Evolutionary conservation across 805 yeast species (phyloP).

Genomic region (Cyberlindnera xylosilytica): DNA sequence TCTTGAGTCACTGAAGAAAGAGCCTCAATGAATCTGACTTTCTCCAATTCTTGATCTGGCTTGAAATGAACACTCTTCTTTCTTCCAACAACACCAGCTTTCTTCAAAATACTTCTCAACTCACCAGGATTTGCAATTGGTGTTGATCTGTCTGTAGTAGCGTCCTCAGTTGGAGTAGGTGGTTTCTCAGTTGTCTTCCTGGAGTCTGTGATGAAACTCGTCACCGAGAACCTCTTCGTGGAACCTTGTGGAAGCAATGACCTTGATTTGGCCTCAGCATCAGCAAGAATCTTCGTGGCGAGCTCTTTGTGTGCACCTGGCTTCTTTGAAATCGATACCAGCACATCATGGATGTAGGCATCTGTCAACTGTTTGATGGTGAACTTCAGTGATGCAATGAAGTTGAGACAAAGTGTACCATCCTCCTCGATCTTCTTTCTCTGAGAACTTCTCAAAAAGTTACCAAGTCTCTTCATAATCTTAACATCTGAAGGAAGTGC

Average conservation of each 20-base stretch:
- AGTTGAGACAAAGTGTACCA: neutral
- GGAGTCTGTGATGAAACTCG: neutral
- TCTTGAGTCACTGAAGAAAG: neutral
- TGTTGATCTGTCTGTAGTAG: too few species aligned
- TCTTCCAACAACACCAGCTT: neutral
- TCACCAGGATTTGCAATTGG: too few species aligned
- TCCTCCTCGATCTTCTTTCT: neutral
- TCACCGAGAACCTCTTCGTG: neutral
- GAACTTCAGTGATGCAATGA: neutral
- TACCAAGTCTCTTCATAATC: slow-evolving; percentile 5
- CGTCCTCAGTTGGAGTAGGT: too few species aligned
- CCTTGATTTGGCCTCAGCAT: slow-evolving; percentile 1
- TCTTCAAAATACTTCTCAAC: neutral
- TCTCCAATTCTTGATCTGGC: neutral
- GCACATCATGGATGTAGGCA: neutral
- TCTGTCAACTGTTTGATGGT: slow-evolving; percentile 3
- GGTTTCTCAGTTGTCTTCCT: neutral
- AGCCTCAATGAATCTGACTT: neutral
- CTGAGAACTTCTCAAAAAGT: slow-evolving; percentile 2
- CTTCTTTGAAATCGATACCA: slow-evolving; percentile 1
- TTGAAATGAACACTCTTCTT: slow-evolving; percentile 6
- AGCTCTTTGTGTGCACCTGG: neutral
- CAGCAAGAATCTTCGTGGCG: neutral
- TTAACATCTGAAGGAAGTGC: neutral
- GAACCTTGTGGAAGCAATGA: neutral